phyloP scores from a whole-genome alignment of 306 rosid genomes.

The Chamaecrista fasciculata region DNA sequence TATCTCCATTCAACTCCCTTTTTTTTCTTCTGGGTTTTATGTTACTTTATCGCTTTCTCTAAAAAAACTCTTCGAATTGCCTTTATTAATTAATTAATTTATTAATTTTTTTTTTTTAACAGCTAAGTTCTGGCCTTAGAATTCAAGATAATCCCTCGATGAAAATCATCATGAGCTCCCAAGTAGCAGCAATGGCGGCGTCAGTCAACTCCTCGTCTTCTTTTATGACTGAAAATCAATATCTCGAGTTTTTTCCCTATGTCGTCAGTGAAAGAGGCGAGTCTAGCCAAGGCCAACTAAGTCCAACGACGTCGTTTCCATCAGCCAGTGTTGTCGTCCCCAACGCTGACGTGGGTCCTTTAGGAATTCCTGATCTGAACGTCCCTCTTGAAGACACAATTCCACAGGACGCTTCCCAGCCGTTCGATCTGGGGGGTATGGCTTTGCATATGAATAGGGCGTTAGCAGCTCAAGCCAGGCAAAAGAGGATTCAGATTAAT shows the following conservation, averaged over 20 bases:
- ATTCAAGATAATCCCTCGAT: background rate
- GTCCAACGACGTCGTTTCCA: slow-evolving; percentile 20
- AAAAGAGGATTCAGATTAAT: slow-evolving; percentile 46
- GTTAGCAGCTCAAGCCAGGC: slow-evolving; percentile 50
- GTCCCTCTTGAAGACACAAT: slow-evolving; percentile 9
- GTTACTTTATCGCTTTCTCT: background rate
- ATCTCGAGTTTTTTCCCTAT: background rate
- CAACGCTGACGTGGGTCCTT: slow-evolving; percentile 8
- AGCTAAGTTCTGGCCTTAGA: slow-evolving; percentile 28
- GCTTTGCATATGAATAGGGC: slow-evolving; percentile 9
- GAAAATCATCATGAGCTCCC: background rate
- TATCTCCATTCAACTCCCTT: background rate
- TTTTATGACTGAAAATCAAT: background rate
- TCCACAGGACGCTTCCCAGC: slow-evolving; percentile 5
- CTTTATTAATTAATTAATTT: background rate
- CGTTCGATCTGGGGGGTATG: slow-evolving; percentile 24
- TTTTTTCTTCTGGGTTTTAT: background rate
- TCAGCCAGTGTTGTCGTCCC: background rate
- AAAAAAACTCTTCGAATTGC: background rate
- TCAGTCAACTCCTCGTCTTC: background rate
- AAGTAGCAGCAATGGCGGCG: background rate
- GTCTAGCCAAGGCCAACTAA: background rate
- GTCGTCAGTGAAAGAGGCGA: slow-evolving; percentile 17
- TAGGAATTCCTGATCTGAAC: slow-evolving; percentile 54
- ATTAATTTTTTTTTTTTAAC: background rate